A percentile compares a stretch with the other conserved stretches of the same genome.
Conservation (phyloP, 2,329 filamentous ascomycete genomes). For the Orbilia blumenaviensis region DNA sequence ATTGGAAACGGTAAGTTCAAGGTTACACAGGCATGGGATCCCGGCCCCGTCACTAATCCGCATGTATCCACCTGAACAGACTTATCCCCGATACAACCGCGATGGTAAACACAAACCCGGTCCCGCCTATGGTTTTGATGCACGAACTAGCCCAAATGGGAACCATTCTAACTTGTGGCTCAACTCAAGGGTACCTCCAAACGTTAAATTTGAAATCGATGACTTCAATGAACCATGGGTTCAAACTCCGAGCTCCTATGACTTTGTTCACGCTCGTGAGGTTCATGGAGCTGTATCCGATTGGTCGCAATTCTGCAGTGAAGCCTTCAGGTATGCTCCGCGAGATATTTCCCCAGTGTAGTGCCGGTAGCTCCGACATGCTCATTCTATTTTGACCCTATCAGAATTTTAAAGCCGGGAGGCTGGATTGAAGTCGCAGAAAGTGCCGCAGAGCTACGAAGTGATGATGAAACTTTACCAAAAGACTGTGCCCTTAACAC, state of each 20-base stretch:
- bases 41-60: neutral
- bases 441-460: conserved; percentile 45
- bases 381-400: no score
- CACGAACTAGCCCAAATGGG: conserved; percentile 3
- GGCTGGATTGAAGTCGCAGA: conserved; percentile 62
- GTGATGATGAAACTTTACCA: conserved; percentile 50
- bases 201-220: conserved; percentile 59
- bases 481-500: conserved; percentile 34
- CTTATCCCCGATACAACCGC: conserved; percentile 57
- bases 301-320: conserved; percentile 61
- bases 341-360: no score
- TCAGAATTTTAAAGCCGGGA: conserved; percentile 64
- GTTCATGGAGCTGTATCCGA: conserved; percentile 69
- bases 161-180: neutral
- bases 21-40: neutral
- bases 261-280: conserved; percentile 68
- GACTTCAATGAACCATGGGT: conserved; percentile 59
- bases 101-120: conserved; percentile 53
- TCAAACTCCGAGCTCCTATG: conserved; percentile 63
- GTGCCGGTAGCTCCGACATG: no score
- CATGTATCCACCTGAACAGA: conserved; percentile 23
- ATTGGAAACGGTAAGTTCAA: conserved; percentile 51
- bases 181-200: conserved; percentile 48
- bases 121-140: no score
- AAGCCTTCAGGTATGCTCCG: conserved; percentile 53